phyloP scores from a whole-genome alignment of 495 filamentous ascomycete species.

The Collariella sp. region DNA sequence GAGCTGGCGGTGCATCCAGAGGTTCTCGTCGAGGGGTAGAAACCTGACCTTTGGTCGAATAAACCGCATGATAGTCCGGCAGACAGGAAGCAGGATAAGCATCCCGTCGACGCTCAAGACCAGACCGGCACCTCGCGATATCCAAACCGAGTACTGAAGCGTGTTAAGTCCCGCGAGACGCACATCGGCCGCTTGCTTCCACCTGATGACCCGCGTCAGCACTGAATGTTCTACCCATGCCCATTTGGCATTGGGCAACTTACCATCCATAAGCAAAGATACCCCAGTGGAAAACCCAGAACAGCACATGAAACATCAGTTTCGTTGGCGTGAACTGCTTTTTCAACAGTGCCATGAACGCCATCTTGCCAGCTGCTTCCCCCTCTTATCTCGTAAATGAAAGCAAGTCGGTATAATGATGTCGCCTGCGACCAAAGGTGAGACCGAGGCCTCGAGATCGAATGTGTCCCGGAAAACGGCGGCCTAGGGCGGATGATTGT shows the following conservation, averaged over 20 bases:
- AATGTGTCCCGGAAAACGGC: not conserved
- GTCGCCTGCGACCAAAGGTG: slow-evolving; percentile 45
- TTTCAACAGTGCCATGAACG: slow-evolving; percentile 33
- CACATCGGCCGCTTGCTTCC: slow-evolving; percentile 57
- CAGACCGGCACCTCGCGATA: slow-evolving; percentile 87
- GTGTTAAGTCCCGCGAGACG: slow-evolving; percentile 70
- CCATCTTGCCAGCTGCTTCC: slow-evolving; percentile 33
- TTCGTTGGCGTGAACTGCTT: slow-evolving; percentile 59
- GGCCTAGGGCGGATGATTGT: not conserved
- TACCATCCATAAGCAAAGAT: slow-evolving; percentile 89
- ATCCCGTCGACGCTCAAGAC: slow-evolving; percentile 72
- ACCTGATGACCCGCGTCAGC: slow-evolving; percentile 46
- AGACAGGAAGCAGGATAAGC: slow-evolving; percentile 89
- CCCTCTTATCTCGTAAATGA: slow-evolving; percentile 16
- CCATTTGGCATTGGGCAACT: slow-evolving; percentile 16
- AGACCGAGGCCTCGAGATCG: slow-evolving; percentile 16
- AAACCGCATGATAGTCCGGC: slow-evolving; percentile 75
- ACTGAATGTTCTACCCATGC: not conserved
- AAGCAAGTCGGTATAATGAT: slow-evolving; percentile 19
- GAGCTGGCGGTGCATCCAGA: slow-evolving; percentile 95
- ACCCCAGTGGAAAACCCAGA: slow-evolving; percentile 74
- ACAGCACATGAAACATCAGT: slow-evolving; percentile 72
- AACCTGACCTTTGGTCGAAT: slow-evolving; percentile 81
- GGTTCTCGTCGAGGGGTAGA: slow-evolving; percentile 85
- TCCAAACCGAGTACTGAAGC: slow-evolving; percentile 83